Evolutionary conservation across 305 asterid species (phyloP), one percentile per base, ranked within the genome.

Genomic region (Caryopteris hybrid): DNA sequence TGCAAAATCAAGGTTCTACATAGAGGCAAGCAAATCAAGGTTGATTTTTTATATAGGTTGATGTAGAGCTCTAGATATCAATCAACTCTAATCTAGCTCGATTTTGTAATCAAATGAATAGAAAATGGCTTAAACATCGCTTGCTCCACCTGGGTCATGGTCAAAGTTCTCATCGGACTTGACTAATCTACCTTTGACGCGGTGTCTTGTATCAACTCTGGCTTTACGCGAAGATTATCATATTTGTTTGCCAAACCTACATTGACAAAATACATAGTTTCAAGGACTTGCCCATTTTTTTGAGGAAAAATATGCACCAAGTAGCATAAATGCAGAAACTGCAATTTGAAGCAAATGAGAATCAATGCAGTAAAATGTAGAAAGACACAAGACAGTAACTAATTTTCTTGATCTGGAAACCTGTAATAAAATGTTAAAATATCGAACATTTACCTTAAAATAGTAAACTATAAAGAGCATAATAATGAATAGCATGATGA

Each of bases 221-320:
- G 92, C 96, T 68, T 92, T 89, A 43, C 96, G 92, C 11, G 98
- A 92, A 31, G 86, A 95, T 63, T 92, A 89, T 62, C 98, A 74
- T 76, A 92, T 92, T 70, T 92, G 92, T 70, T 92, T 92, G 5
- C 89, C 96, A 41, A 83, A 92, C 80, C 98, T 92, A 64, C 70
- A 69, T 58, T 42, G 55, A 14, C 54, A 61, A 18, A 59, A n/a
- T 39, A 48, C 11, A 5, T 52, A 17, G 6, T 52, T 13, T 27
- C 14, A 42, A 14, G 45, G 23, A 27, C 25, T 4, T 10, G 22
- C 42, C 22, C 11, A 16, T 20, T 20, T 13, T 38, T 50, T n/a
- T n/a, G n/a, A n/a, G 22, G 25, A 36, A 36, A 7, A 38, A 31
- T n/a, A 14, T 23, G 13, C 48, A 42, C 17, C 3, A 42, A 42